phyloP scores from a whole-genome alignment of 2,329 filamentous ascomycete species.

The Lachnellula hyalina region DNA sequence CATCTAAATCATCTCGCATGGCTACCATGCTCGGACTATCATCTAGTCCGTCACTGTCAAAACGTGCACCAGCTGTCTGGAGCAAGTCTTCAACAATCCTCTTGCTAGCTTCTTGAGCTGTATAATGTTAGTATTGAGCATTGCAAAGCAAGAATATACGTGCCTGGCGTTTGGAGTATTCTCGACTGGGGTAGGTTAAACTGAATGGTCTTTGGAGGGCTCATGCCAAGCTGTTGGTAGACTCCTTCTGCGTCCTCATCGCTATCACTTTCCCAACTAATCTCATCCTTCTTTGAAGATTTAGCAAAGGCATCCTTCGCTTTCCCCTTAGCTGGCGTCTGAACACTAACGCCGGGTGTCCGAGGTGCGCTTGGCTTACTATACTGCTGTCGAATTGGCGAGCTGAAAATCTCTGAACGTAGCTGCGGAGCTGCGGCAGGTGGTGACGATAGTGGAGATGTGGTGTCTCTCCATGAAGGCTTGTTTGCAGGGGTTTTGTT shows the following conservation, averaged over 20 bases:
- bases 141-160: conserved; percentile 25
- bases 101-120: conserved; percentile 73
- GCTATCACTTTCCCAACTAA: conserved; percentile 66
- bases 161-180: conserved; percentile 74
- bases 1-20: conserved; percentile 57
- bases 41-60: conserved; percentile 43
- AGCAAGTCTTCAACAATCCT: conserved; percentile 78
- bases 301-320: conserved; percentile 46
- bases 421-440: conserved; percentile 77
- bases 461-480: conserved; percentile 28
- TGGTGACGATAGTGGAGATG: conserved; percentile 58
- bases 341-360: conserved; percentile 80
- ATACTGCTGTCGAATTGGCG: conserved; percentile 50
- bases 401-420: conserved; percentile 79
- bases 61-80: conserved; percentile 69
- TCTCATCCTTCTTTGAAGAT: conserved; percentile 43
- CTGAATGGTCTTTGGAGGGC: conserved; percentile 89
- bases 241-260: conserved; percentile 53
- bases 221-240: conserved; percentile 63
- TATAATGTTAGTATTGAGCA: conserved; percentile 5
- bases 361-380: conserved; percentile 43
- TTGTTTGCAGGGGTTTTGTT: conserved; percentile 28
- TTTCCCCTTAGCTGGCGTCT: conserved; percentile 60
- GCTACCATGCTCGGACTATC: conserved; percentile 62
- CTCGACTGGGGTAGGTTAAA: conserved; percentile 75